Base-by-base conservation (phyloP, 2,329 filamentous ascomycete genomes). In the Fusarium poae region DNA sequence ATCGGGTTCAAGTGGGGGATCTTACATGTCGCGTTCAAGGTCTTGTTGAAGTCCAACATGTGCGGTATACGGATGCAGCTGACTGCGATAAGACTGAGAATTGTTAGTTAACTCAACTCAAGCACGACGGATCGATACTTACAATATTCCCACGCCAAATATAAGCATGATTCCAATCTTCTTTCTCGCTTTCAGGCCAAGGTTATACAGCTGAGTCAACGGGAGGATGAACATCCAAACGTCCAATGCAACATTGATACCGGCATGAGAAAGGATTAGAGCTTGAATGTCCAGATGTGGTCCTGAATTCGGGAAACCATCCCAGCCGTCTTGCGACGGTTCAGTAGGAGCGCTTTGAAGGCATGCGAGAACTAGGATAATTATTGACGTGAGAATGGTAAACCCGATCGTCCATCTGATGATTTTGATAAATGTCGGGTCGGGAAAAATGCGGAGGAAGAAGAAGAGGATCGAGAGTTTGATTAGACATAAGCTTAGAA, bases 391-490 rank as follows among this genome's bases (percentile, higher is more conserved):
- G 7, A 53, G 12, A 10, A 62, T 40, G 4, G 49, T 61, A 8
- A 61, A 53, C 0, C 15, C 56, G 6, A 62, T 61, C 0, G 58
- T 62, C 2, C 16, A 44, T 2, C 29, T 40, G 10, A 61, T 32
- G 1, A 61, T 21, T 4, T 3, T 25, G 9, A 40, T 45, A 6
- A 62, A 62, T 0, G 13, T 53, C 1, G 27, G 45, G 2, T 62
- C 56, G 1, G 58, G 58, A 18, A 62, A 62, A 1, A 58, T 61
- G 6, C 58, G 56, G 2, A 62, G 27, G 1, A 62, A 45, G 13
- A 61, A 61, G 9, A n/a, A 61, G 1, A 62, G 34, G 5, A 62
- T 62, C n/a, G 58, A 62, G 2, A 62, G 7, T 9, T 61, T 61
- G 11, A 61, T 42, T 1, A 62, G 8, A 10, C 56, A 62, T 3